Evolutionary conservation across 345 rosid species (phyloP), one percentile per base, ranked within the genome.

Genomic region (Turnera subulata): DNA sequence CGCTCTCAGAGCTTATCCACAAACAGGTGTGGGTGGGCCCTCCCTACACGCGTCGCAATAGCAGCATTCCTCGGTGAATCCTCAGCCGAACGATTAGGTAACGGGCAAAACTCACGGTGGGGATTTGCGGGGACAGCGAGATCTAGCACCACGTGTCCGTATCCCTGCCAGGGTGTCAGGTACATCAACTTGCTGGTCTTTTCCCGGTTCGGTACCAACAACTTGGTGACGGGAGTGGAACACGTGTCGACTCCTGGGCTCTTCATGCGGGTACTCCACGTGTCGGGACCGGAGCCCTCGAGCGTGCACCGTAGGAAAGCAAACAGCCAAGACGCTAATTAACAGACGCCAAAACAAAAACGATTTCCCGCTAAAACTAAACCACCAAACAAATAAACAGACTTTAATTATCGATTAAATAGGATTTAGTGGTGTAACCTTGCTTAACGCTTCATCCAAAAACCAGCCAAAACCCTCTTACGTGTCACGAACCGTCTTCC

Each of bases 91-190:
- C 5, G 9, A 38, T 50, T 18, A 39, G 49, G 3, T 12, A n/a
- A 29, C 20, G 17, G 18, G 0, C 8, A 22, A 56, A 56, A 62
- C 14, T 0, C 63, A 55, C 54, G 73, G 67, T 39, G 40, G 58
- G 53, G 70, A 66, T 63, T 40, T 2, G 50, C 29, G 54, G 40
- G 42, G 62, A 75, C 73, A 55, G 42, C 53, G n/a, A 22, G 49
- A 75, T 70, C 76, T 63, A 6, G 0, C 18, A 53, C 63, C 76
- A 66, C 76, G 76, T 59, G 68, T 57, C 50, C 50, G 9, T 35
- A 6, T 23, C 5, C 13, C 18, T 21, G 62, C 53, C 56, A 62
- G 50, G 0, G 32, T 19, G 58, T 55, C 67, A 33, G 29, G 33
- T 17, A 19, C 8, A 10, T 2, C 17, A 7, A 40, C 45, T 40